A percentile compares a stretch with the other conserved stretches of the same genome.
Conservation (phyloP, 306 rosid species). For the Cicer judaicum region DNA sequence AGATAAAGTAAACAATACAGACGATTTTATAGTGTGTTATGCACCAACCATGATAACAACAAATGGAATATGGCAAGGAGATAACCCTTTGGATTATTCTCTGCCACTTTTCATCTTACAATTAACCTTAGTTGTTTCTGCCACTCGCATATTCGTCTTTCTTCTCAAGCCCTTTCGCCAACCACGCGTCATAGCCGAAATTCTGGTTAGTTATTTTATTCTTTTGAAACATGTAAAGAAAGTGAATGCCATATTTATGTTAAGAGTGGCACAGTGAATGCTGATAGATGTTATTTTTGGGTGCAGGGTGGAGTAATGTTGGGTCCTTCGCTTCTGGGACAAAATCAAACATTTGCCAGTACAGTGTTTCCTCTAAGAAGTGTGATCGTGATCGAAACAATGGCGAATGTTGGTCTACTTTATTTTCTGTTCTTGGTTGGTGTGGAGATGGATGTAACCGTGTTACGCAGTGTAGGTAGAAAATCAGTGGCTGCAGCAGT, state of each 20-base stretch:
- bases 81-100: constrained; percentile 91
- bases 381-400: constrained; percentile 85
- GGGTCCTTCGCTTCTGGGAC: constrained; percentile 86
- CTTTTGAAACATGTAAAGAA: background rate
- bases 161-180: constrained; percentile 87
- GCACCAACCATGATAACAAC: constrained; percentile 91
- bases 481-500: constrained; percentile 62
- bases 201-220: constrained; percentile 59
- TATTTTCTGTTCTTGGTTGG: constrained; percentile 85
- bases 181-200: constrained; percentile 92
- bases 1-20: constrained; percentile 30
- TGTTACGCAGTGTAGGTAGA: constrained; percentile 61
- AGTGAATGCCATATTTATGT: no score
- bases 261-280: background rate
- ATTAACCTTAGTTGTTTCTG: constrained; percentile 65
- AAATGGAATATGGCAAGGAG: constrained; percentile 96
- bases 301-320: constrained; percentile 80
- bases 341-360: constrained; percentile 52
- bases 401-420: constrained; percentile 88
- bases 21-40: constrained; percentile 66
- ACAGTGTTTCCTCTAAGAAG: constrained; percentile 76
- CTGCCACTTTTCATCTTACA: constrained; percentile 93
- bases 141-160: constrained; percentile 72
- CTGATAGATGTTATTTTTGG: background rate
- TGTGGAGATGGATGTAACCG: constrained; percentile 73